phyloP scores from a whole-genome alignment of 805 yeast species.

The Kregervanrija delftensis region DNA sequence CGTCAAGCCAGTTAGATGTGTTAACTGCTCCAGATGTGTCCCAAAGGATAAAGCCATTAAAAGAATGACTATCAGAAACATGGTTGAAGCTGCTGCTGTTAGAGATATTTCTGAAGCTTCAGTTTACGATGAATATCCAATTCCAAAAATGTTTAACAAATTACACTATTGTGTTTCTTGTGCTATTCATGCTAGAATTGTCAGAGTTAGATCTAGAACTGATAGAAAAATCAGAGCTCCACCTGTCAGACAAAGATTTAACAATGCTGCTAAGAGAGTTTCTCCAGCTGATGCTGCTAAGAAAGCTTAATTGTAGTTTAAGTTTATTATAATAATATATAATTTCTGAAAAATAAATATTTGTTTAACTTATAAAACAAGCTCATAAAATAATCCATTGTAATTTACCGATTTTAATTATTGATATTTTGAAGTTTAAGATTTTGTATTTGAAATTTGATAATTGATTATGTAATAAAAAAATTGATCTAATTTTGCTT shows the following conservation, averaged over 20 bases:
- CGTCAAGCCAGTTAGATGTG: slow-evolving; percentile 99
- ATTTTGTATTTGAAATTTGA: too few species aligned
- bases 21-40: slow-evolving; percentile 99
- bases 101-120: slow-evolving; percentile 99
- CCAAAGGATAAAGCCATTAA: slow-evolving; percentile 99
- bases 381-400: too few species aligned
- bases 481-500: too few species aligned
- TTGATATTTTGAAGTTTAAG: too few species aligned
- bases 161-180: slow-evolving; percentile 99
- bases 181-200: slow-evolving; percentile 99
- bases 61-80: slow-evolving; percentile 99
- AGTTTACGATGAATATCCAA: slow-evolving; percentile 97
- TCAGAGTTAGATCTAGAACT: slow-evolving; percentile 98
- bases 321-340: background rate
- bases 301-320: slow-evolving; percentile 52
- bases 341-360: background rate
- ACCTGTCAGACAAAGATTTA: slow-evolving; percentile 98
- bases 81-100: slow-evolving; percentile 99
- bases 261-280: slow-evolving; percentile 82
- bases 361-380: slow-evolving; percentile 1
- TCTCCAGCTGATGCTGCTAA: slow-evolving; percentile 97
- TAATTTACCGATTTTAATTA: too few species aligned
- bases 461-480: too few species aligned
- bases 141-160: slow-evolving; percentile 99
- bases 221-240: slow-evolving; percentile 99